Evolutionary conservation across 202 grass and related monocot species (phyloP).

Genomic region (Brachypodium distachyon): DNA sequence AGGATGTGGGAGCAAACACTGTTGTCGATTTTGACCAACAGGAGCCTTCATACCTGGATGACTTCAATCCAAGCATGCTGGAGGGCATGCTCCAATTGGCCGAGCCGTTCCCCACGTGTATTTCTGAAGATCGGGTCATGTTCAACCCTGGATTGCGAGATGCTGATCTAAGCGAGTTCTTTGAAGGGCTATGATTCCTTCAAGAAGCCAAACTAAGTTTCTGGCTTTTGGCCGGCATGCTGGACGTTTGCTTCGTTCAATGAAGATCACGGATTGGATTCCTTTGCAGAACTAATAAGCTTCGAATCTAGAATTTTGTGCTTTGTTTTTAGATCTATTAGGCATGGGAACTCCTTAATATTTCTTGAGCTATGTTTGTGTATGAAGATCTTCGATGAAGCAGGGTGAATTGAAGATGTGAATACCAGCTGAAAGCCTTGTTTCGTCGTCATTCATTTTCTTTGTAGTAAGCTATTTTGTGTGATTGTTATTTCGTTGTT

Average conservation of each 20-base stretch:
- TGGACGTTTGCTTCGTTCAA: background rate
- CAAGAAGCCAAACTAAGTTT: background rate
- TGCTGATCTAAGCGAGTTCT: slow-evolving; percentile 5
- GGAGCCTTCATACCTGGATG: slow-evolving; percentile 13
- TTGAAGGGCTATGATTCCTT: slow-evolving; percentile 16
- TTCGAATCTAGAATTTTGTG: background rate
- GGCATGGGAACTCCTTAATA: background rate
- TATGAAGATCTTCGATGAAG: background rate
- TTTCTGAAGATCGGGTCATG: slow-evolving; percentile 12
- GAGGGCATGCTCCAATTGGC: slow-evolving; percentile 19
- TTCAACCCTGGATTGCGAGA: background rate
- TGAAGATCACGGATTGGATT: slow-evolving; percentile 1
- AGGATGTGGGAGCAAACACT: background rate
- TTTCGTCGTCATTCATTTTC: too few relatives aligned
- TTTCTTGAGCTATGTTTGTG: background rate
- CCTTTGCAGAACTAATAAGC: slow-evolving; percentile 3
- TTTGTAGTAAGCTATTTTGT: background rate
- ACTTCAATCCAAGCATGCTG: slow-evolving; percentile 4
- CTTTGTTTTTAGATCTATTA: slow-evolving; percentile 8
- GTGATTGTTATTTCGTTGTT: background rate
- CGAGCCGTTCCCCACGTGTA: background rate
- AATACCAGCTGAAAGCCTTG: background rate
- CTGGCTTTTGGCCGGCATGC: background rate
- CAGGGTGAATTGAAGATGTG: background rate
- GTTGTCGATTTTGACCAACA: background rate